Evolutionary conservation across 2,329 filamentous ascomycete genomes (phyloP).

Genomic region (Pseudogymnoascus sp.): DNA sequence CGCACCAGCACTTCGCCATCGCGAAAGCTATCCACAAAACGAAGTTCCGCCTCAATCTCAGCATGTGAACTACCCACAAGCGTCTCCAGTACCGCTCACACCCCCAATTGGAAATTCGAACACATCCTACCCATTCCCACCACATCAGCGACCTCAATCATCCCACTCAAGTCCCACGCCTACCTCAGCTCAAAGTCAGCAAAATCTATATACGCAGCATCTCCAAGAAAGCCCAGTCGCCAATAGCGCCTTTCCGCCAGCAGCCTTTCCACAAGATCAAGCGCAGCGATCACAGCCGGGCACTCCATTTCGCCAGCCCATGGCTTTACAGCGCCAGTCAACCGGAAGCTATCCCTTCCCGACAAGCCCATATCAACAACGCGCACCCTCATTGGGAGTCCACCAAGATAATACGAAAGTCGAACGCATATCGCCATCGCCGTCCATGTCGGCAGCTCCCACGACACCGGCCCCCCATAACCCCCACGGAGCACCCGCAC

Average conservation of each 20-base stretch:
- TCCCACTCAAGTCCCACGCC: conserved; percentile 53
- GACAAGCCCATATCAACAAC: conserved; percentile 53
- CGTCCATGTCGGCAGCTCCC: conserved; percentile 34
- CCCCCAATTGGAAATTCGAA: conserved; percentile 29
- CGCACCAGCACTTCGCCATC: conserved; percentile 21
- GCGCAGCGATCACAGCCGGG: conserved; percentile 25
- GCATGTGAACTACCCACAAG: conserved; percentile 24
- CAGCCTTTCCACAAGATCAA: conserved; percentile 25
- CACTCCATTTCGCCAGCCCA: conserved; percentile 44
- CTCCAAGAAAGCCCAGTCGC: conserved; percentile 45
- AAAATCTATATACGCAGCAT: conserved; percentile 44
- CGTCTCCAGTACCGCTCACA: conserved; percentile 28
- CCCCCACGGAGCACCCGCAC: conserved; percentile 39
- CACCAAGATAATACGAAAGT: conserved; percentile 25
- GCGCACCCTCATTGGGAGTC: conserved; percentile 28
- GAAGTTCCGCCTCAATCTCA: conserved; percentile 22
- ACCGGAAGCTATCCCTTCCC: conserved; percentile 42
- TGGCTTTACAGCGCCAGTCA: conserved; percentile 39
- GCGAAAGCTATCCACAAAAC: conserved; percentile 26
- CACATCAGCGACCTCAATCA: conserved; percentile 47
- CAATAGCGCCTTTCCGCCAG: conserved; percentile 19
- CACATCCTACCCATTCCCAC: conserved; percentile 28
- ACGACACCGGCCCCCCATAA: conserved; percentile 41
- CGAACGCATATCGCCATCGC: conserved; percentile 30
- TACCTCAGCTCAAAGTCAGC: conserved; percentile 55